Evolutionary conservation across 1,284 basidiomycete species (phyloP).

Genomic region (Quambalaria eucalypti): DNA sequence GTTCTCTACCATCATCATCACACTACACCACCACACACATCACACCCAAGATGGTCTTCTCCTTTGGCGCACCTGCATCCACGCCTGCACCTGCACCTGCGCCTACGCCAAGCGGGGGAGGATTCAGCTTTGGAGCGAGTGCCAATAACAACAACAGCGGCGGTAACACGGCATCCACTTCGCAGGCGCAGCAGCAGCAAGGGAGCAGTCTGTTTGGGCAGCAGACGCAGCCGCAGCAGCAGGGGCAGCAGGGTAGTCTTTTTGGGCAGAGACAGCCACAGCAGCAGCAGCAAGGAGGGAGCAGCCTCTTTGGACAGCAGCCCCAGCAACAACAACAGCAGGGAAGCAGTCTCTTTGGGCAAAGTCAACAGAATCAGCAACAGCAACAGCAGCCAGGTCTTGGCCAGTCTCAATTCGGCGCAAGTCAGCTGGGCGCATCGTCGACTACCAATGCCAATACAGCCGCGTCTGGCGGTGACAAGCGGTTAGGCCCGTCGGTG

Average conservation of each 20-base stretch:
- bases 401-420: slow-evolving; percentile 11
- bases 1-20: no score
- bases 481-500: slow-evolving; percentile 30
- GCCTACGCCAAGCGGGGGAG: background rate
- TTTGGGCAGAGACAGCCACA: slow-evolving; percentile 3
- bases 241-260: no score
- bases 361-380: background rate
- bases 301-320: background rate
- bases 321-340: slow-evolving; percentile 20
- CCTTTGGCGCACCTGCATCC: slow-evolving; percentile 28
- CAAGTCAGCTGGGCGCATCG: background rate
- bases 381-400: slow-evolving; percentile 5
- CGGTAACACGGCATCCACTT: slow-evolving; percentile 29
- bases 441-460: no score
- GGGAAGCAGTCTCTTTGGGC: no score
- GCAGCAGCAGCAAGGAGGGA: slow-evolving; percentile 5
- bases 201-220: background rate
- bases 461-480: slow-evolving; percentile 14
- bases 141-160: no score
- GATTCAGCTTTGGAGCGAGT: slow-evolving; percentile 1
- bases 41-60: slow-evolving; percentile 28
- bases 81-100: background rate
- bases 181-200: slow-evolving; percentile 11
- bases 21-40: background rate
- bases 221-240: slow-evolving; percentile 15